Base-by-base conservation (phyloP, 2,329 filamentous ascomycete species). In the Claviceps arundinis region DNA sequence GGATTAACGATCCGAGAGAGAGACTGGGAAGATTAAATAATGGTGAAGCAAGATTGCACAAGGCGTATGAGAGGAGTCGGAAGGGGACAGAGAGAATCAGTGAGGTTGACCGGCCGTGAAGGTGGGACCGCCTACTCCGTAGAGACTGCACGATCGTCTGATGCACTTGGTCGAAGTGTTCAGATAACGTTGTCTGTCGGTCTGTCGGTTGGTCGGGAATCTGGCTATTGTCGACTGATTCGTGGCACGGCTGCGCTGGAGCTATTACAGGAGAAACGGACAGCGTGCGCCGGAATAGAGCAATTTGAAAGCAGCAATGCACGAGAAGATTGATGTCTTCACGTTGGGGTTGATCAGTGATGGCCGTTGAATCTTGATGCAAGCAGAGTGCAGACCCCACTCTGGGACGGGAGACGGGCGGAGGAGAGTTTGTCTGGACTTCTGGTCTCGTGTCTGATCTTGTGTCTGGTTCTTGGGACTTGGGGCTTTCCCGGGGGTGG, bases 391-490 rank as follows among this genome's bases (percentile, higher is more conserved):
- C 14, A 40, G 52, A 50, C 54, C 53, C 57, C 57, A 56, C 56
- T 44, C 52, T 34, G 40, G 54, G 57, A 54, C 54, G 56, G 53
- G 54, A 57, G 54, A 56, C 56, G 52, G 57, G 52, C 52, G 50
- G 30, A 34, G 26, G 30, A 34, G 30, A 34, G 30, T 34, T 34
- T 24, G 24, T 24, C 24, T 24, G 7, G 30, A 22, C 19, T 22
- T 34, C 30, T 30, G 26, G 7, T 30, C 26, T 30, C 7, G 26
- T 30, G 26, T 30, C 26, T 30, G 26, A 9, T 30, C 26, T 30
- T 30, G 26, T 30, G 26, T 30, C 1, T 34, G 30, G 30, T 3
- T 5, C 22, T 24, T 24, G 30, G 30, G 9, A 19, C 19, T 19
- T 19, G 17, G 17, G 19, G 19, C 30, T 34, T 34, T 34, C 30